A percentile compares a stretch with the other conserved stretches of the same genome.
Conservation (phyloP, 139 green algal genomes). For the Parachlorella kessleri region DNA sequence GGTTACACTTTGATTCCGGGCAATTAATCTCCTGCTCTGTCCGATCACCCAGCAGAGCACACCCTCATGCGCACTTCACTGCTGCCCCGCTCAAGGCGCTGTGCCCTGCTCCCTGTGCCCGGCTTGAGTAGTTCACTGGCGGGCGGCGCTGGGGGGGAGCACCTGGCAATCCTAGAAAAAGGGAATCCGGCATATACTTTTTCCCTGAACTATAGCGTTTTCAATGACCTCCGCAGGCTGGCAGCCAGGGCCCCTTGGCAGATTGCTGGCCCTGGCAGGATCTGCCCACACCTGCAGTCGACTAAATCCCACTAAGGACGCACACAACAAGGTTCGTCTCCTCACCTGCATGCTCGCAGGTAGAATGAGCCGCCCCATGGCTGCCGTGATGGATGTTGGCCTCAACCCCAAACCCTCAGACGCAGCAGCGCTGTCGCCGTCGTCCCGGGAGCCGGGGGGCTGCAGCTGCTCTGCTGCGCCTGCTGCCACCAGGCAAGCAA, state of each 20-base stretch:
- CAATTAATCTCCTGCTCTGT: not conserved
- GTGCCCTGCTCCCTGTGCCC: no score
- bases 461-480: slow-evolving; percentile 4
- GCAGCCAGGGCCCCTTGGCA: not conserved
- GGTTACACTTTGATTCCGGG: not conserved
- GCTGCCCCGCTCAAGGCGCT: no score
- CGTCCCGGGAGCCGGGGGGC: not conserved
- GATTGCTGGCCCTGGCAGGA: not conserved
- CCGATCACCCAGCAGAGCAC: no score
- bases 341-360: not conserved
- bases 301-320: not conserved
- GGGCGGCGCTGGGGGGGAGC: no score
- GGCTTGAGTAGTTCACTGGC: no score
- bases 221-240: no score
- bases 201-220: no score
- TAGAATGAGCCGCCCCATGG: not conserved
- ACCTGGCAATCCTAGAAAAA: no score
- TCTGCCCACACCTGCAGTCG: not conserved
- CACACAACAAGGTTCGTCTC: not conserved
- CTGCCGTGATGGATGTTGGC: not conserved
- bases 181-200: no score
- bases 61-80: no score
- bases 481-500: slow-evolving; percentile 12
- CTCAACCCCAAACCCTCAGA: no score
- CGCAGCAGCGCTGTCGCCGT: not conserved